Percentiles rank a stretch among this genome's conserved stretches.
Conservation (phyloP, 257 asterid genomes). For the Solanum sejunctum region DNA sequence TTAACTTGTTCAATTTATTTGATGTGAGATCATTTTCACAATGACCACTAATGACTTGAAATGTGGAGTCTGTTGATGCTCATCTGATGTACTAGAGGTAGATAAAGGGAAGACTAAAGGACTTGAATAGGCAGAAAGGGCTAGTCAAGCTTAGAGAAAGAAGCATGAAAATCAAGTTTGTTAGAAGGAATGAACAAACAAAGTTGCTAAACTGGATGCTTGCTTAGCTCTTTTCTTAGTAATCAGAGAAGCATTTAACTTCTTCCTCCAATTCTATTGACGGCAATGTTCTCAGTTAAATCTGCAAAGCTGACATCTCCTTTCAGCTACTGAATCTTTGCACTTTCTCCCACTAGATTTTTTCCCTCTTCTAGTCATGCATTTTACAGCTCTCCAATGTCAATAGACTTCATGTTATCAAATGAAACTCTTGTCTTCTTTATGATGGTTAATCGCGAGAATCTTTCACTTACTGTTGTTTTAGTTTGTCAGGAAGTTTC, state of each 20-base stretch:
- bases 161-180: neutral
- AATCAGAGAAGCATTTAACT: neutral
- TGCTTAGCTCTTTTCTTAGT: neutral
- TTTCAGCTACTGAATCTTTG: neutral
- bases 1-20: neutral
- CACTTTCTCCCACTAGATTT: neutral
- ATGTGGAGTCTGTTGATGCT: neutral
- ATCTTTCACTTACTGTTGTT: neutral
- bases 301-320: neutral
- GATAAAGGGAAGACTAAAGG: neutral
- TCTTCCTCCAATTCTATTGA: neutral
- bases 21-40: neutral
- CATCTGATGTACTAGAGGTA: neutral
- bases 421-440: neutral
- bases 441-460: neutral
- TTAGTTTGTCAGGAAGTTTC: neutral
- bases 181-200: neutral
- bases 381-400: neutral
- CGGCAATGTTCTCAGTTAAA: neutral
- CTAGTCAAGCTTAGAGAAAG: neutral
- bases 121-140: neutral
- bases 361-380: neutral
- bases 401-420: neutral
- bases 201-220: neutral
- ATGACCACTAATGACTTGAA: neutral